Evolutionary conservation across 257 asterid species (phyloP), one percentile per base, ranked within the genome.

Genomic region (Cordia subcordata): DNA sequence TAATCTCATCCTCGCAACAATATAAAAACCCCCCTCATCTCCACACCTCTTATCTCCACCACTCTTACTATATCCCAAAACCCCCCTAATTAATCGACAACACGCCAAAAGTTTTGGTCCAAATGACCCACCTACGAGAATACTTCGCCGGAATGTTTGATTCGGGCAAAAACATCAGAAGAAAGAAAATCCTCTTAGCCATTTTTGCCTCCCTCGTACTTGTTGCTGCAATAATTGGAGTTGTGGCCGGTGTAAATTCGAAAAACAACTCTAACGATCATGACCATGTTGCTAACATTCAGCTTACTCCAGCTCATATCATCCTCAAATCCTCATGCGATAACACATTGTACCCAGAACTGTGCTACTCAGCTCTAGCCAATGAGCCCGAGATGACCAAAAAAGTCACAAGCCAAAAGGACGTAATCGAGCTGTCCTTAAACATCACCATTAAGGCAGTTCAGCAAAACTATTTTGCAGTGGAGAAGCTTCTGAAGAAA

Each of bases 281-380:
- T 22, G 57, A 20, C 37, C 33, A 60, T 8, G 40, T 17, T 10
- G 23, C 67, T 5, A 55, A 9, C 67, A 21, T 62, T n/a, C 65
- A 74, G 33, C 8, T 69, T 55, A 56, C 87, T 0, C 47, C 68
- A 0, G 78, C 87, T 19, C 90, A 82, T 64, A 51, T 66, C 66
- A 40, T 81, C 0, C 80, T 77, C 0, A 65, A 44, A 57, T 53
- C 81, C 6, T 74, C 86, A 0, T 82, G 91, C 77, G 62, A 70
- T 63, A 54, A 14, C 84, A 80, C 90, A 17, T 17, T 76, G 15
- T 74, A 85, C 77, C 88, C 91, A 0, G 88, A 82, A 1, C 74
- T 85, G 10, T 85, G 94, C 70, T 79, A 74, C 55, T 78, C 88
- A 58, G 5, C 94, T 68, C 55, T 85, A 8, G 77, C 82, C 0